Conservation (phyloP, 164 flowering plant species). For the Berberis vulgaris region DNA sequence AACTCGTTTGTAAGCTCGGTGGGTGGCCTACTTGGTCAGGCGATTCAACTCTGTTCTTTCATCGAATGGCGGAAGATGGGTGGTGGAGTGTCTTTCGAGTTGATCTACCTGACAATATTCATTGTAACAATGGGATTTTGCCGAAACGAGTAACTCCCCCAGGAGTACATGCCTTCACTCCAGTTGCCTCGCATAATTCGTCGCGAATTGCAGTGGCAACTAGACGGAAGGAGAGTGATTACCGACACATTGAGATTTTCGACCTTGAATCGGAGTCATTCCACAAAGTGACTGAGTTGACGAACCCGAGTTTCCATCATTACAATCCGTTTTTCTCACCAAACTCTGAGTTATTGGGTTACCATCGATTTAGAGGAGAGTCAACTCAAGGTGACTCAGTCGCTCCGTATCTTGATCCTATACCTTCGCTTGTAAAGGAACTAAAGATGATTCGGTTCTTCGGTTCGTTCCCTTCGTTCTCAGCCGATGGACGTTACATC, state of each 20-base stretch:
- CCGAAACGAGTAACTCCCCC: conserved; percentile 56
- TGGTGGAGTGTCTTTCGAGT: conserved; percentile 88
- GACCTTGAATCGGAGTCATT: conserved; percentile 37
- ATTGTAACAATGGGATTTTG: not conserved
- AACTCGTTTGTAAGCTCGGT: conserved; percentile 35
- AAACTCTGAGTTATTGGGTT: conserved; percentile 45
- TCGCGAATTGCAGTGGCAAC: conserved; percentile 66
- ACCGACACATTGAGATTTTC: conserved; percentile 72
- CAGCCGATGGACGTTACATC: conserved; percentile 44
- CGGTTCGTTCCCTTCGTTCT: conserved; percentile 60
- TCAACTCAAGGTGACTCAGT: conserved; percentile 32
- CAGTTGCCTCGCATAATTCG: conserved; percentile 50
- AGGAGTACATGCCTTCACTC: conserved; percentile 80
- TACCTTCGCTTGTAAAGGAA: conserved; percentile 38
- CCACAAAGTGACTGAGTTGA: conserved; percentile 37
- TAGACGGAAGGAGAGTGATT: conserved; percentile 37
- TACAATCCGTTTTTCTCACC: conserved; percentile 84
- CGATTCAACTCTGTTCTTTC: conserved; percentile 64
- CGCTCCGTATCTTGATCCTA: conserved; percentile 47
- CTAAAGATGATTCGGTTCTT: conserved; percentile 48
- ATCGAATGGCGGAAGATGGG: conserved; percentile 67
- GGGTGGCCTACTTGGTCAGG: conserved; percentile 93
- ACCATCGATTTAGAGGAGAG: conserved; percentile 79
- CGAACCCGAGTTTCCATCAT: conserved; percentile 60
- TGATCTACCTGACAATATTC: conserved; percentile 20